Evolutionary conservation across 257 asterid species (phyloP).

Genomic region (Solanum virginianum): DNA sequence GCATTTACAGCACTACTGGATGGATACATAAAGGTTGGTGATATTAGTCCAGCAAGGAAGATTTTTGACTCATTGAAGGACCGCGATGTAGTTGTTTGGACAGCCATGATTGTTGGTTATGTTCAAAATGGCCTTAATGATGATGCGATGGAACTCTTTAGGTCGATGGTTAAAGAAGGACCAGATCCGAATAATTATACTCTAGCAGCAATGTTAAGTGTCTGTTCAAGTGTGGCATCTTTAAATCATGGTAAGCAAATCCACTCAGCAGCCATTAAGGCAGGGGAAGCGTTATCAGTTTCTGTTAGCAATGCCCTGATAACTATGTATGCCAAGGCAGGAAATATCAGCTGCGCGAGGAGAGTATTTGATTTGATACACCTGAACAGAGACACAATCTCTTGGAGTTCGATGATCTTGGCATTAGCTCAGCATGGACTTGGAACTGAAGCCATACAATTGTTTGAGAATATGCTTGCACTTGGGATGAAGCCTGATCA

Average conservation of each 20-base stretch:
- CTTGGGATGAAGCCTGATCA: constrained; percentile 54
- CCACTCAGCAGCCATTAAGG: constrained; percentile 56
- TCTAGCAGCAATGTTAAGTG: constrained; percentile 63
- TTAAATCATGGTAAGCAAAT: constrained; percentile 65
- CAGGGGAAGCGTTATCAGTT: constrained; percentile 33
- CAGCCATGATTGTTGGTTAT: constrained; percentile 85
- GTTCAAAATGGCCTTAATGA: constrained; percentile 44
- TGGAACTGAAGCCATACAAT: constrained; percentile 55
- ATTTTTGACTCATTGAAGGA: constrained; percentile 52
- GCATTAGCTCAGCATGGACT: constrained; percentile 82
- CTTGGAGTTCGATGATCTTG: constrained; percentile 85
- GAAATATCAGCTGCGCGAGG: constrained; percentile 43
- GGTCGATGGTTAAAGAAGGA: constrained; percentile 46
- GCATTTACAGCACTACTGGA: constrained; percentile 76
- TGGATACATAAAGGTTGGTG: constrained; percentile 72
- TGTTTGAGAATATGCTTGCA: constrained; percentile 58
- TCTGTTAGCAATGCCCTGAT: constrained; percentile 77
- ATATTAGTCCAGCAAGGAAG: constrained; percentile 63
- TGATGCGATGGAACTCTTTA: constrained; percentile 60
- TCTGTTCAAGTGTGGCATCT: constrained; percentile 64
- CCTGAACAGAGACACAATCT: constrained; percentile 41
- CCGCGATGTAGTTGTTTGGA: constrained; percentile 84
- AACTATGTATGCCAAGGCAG: constrained; percentile 78
- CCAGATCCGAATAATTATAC: constrained; percentile 65
- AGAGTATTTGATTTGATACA: constrained; percentile 28